Percentiles rank a stretch among this genome's conserved stretches.
These are phyloP conservation scores for Solanum paucissectum DNA, from an alignment of 257 asterid genomes.

Conservation along the genomic window DNA sequence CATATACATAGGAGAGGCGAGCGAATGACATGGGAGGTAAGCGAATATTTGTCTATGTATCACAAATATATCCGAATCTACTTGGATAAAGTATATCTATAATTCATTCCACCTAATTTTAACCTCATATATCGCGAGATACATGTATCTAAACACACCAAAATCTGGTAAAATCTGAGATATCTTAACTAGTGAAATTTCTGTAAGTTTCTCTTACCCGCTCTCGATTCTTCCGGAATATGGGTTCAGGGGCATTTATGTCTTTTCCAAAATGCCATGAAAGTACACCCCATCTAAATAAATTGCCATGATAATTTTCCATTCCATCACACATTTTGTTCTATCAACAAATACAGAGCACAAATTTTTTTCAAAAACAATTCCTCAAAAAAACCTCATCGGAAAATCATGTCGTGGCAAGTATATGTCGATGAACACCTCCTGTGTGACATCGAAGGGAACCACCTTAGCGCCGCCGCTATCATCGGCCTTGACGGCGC, in stretches of 20 bases:
- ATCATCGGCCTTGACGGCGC: conserved; percentile 72
- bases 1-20: no score
- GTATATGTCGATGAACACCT: conserved; percentile 72
- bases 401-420: conserved; percentile 71
- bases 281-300: background rate
- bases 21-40: no score
- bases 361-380: background rate
- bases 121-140: background rate
- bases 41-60: background rate
- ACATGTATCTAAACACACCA: fast-evolving
- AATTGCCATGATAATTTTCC: background rate
- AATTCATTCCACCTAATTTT: background rate
- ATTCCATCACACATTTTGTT: background rate
- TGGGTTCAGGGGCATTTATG: background rate
- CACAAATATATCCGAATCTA: no score
- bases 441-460: conserved; percentile 56
- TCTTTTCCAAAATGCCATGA: background rate
- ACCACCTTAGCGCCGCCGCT: conserved; percentile 60
- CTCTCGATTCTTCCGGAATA: background rate
- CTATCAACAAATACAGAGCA: background rate
- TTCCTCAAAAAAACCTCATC: background rate
- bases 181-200: background rate
- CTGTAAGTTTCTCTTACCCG: background rate
- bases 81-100: background rate
- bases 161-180: no score